These are phyloP conservation scores for Salvia splendens DNA, from an alignment of 257 asterid genomes.

Conservation along the genomic window DNA sequence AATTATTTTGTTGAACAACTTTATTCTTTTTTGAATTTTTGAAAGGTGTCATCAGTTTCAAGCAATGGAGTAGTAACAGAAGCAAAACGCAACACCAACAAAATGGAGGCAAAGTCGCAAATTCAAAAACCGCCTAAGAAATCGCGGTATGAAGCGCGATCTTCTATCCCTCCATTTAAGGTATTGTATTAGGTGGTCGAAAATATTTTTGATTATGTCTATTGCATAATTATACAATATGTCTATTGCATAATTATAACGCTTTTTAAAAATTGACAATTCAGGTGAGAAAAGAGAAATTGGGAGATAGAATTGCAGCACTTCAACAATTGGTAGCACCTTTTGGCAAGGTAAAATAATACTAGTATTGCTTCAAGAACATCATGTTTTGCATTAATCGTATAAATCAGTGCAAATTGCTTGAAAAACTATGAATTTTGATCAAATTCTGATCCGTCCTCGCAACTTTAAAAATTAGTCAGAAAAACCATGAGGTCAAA, in stretches of 20 bases:
- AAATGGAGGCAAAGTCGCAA: slow-evolving; percentile 54
- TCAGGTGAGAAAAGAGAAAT: slow-evolving; percentile 86
- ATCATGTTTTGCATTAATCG: too few species aligned
- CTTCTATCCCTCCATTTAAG: slow-evolving; percentile 85
- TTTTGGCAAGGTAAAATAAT: slow-evolving; percentile 77
- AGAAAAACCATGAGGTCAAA: too few species aligned
- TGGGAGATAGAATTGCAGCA: slow-evolving; percentile 91
- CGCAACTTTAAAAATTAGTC: too few species aligned
- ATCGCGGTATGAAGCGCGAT: slow-evolving; percentile 62
- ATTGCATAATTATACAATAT: too few species aligned
- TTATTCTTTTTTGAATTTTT: slow-evolving; percentile 27
- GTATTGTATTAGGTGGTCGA: slow-evolving; percentile 29
- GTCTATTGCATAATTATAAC: too few species aligned
- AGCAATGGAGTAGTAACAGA: slow-evolving; percentile 48
- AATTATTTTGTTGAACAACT: slow-evolving; percentile 33
- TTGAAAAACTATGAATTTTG: too few species aligned
- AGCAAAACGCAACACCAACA: slow-evolving; percentile 46
- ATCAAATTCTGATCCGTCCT: too few species aligned
- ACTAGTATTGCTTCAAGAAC: neutral
- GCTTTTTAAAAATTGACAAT: neutral
- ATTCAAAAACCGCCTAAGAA: slow-evolving; percentile 53
- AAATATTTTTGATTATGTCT: neutral
- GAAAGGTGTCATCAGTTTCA: slow-evolving; percentile 45
- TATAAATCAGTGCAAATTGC: too few species aligned
- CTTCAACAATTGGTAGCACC: slow-evolving; percentile 96